Evolutionary conservation across 2,329 filamentous ascomycete species (phyloP).

Genomic region (Nemania sp.): DNA sequence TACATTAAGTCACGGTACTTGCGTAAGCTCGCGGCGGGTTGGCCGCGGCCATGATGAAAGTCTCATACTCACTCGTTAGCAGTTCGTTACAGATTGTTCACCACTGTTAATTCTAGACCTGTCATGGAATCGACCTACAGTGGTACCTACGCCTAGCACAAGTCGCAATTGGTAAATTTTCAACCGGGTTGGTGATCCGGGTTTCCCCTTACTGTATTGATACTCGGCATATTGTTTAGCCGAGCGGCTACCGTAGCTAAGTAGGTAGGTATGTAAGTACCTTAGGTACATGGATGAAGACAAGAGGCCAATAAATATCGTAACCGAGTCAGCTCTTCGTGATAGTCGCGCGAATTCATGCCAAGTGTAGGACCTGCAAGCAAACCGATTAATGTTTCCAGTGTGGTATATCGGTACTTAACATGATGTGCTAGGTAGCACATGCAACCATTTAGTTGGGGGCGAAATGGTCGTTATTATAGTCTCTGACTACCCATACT

Average conservation of each 20-base stretch:
- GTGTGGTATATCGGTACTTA: not conserved
- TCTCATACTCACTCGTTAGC: not conserved
- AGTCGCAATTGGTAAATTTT: not conserved
- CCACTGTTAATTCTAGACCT: not conserved
- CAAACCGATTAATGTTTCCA: not conserved
- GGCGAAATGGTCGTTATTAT: too few relatives aligned
- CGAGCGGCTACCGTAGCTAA: not conserved
- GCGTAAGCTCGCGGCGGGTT: not conserved
- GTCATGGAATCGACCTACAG: not conserved
- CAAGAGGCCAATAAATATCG: not conserved
- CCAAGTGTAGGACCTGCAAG: slow-evolving; percentile 3
- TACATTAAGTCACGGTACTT: not conserved
- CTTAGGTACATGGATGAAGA: not conserved
- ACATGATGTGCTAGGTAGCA: not conserved
- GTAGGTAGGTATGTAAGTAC: too few relatives aligned
- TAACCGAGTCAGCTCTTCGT: not conserved
- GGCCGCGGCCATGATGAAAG: not conserved
- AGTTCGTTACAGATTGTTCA: not conserved
- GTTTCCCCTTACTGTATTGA: slow-evolving; percentile 1
- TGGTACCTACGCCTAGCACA: not conserved
- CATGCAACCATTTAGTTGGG: not conserved
- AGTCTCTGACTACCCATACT: too few relatives aligned
- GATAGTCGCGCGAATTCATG: not conserved
- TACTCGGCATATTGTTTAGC: slow-evolving; percentile 11
- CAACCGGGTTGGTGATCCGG: slow-evolving; percentile 4